phyloP scores from a whole-genome alignment of 495 filamentous ascomycete species.

The Penicillium nucicola region DNA sequence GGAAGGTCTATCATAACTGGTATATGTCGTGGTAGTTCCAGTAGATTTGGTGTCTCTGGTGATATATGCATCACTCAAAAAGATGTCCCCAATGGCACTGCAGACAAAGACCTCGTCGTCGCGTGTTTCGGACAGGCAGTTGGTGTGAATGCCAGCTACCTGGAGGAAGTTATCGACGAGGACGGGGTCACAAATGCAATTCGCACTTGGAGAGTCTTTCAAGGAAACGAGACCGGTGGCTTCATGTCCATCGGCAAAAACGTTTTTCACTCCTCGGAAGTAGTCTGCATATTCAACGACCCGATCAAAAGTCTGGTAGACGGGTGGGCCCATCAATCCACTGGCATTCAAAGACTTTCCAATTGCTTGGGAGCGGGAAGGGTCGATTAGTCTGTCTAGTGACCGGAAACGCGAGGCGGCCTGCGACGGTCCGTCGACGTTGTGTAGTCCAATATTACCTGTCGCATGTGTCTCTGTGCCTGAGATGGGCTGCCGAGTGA shows the following conservation, averaged over 20 bases:
- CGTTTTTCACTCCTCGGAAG: conserved; percentile 31
- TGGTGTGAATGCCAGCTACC: conserved; percentile 39
- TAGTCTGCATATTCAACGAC: conserved; percentile 33
- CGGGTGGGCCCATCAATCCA: conserved; percentile 14
- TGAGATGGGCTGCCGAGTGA: background rate
- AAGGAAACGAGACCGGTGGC: conserved; percentile 24
- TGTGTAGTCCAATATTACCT: background rate
- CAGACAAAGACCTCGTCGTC: conserved; percentile 27
- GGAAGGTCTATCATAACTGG: background rate
- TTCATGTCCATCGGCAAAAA: conserved; percentile 24
- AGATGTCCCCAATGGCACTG: conserved; percentile 10
- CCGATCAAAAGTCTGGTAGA: conserved; percentile 30
- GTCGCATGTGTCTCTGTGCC: background rate
- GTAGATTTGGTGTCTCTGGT: background rate
- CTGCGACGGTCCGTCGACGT: too few species aligned
- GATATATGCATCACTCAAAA: background rate
- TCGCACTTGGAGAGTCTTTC: background rate
- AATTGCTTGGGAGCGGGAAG: background rate
- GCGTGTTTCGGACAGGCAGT: conserved; percentile 18
- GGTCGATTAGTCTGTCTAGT: background rate
- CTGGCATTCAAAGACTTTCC: background rate
- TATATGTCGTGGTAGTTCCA: conserved; percentile 10
- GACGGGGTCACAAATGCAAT: conserved; percentile 15
- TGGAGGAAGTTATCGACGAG: conserved; percentile 40
- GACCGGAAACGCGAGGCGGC: conserved; percentile 2